These are phyloP conservation scores for Alternaria conjuncta DNA, from an alignment of 2,329 filamentous ascomycete genomes.

Conservation along the genomic window DNA sequence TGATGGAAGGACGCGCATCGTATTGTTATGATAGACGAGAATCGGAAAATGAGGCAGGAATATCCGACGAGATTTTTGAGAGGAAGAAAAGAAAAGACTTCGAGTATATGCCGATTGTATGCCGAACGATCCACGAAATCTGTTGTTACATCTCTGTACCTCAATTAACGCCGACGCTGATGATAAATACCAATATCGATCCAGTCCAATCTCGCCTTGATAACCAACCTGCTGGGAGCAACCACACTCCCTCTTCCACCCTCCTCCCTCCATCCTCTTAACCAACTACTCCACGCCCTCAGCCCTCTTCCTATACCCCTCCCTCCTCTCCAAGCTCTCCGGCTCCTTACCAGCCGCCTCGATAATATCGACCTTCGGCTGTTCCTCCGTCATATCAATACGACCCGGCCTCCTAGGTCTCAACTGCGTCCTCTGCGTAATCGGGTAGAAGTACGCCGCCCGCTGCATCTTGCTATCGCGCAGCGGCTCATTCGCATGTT, in stretches of 20 bases:
- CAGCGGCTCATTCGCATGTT: slow-evolving; percentile 46
- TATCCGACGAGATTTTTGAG: too few species aligned
- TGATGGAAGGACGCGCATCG: too few species aligned
- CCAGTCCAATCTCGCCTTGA: not conserved
- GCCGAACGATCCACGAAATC: not conserved
- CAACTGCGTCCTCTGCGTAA: slow-evolving; percentile 63
- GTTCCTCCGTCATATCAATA: slow-evolving; percentile 50
- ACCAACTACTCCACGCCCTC: slow-evolving; percentile 40
- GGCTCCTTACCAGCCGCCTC: slow-evolving; percentile 60
- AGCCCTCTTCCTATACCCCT: slow-evolving; percentile 52
- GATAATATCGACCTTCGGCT: slow-evolving; percentile 59
- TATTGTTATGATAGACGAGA: too few species aligned
- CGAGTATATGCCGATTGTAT: not conserved
- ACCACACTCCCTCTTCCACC: too few species aligned
- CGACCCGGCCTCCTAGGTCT: slow-evolving; percentile 52
- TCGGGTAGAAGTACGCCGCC: slow-evolving; percentile 68
- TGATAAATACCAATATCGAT: not conserved
- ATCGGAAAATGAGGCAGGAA: too few species aligned
- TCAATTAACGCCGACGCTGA: slow-evolving; percentile 65
- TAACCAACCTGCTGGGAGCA: not conserved
- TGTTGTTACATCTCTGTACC: not conserved
- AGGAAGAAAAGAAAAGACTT: not conserved
- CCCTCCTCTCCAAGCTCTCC: slow-evolving; percentile 57
- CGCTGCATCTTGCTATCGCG: slow-evolving; percentile 49
- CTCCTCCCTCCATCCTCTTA: too few species aligned